These are phyloP conservation scores for Chrysochromulina parva DNA, from an alignment of 78 protist species.

Conservation along the genomic window DNA sequence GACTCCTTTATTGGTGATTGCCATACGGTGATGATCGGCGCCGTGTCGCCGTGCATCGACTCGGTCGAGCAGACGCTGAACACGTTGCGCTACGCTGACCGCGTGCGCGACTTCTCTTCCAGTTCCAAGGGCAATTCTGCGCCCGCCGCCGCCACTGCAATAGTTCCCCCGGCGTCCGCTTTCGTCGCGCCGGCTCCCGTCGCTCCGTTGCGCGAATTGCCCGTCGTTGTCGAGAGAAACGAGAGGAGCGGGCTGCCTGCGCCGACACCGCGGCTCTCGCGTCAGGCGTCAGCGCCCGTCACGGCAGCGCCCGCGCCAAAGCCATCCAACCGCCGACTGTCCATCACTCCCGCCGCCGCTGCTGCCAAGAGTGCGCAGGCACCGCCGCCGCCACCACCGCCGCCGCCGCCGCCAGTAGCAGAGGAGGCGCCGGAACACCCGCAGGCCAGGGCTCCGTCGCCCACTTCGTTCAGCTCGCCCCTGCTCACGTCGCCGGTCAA, in stretches of 20 bases:
- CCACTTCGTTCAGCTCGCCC: too few species aligned
- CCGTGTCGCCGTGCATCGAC: background rate
- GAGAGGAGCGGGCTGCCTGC: too few species aligned
- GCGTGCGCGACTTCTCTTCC: background rate
- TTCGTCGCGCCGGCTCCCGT: too few species aligned
- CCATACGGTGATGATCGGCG: background rate
- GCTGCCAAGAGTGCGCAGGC: background rate
- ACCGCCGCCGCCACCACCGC: background rate
- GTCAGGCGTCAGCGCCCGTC: background rate
- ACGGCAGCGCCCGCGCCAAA: background rate
- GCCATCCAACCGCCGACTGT: too few species aligned
- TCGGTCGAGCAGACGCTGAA: conserved; percentile 12
- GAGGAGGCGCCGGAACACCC: background rate
- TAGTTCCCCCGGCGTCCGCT: too few species aligned
- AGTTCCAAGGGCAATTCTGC: background rate
- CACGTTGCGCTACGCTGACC: background rate
- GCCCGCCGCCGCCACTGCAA: too few species aligned
- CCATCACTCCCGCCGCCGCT: background rate
- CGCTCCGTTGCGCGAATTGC: too few species aligned
- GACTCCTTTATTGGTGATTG: background rate
- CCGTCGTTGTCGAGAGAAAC: too few species aligned
- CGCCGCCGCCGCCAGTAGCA: background rate
- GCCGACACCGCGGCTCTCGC: background rate
- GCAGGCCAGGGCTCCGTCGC: too few species aligned
- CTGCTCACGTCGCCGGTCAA: too few species aligned